A percentile compares a stretch with the other conserved stretches of the same genome.
Evolutionary conservation across 352 stramenopile genomes (phyloP).

Genomic region (Phytophthora pluvialis): DNA sequence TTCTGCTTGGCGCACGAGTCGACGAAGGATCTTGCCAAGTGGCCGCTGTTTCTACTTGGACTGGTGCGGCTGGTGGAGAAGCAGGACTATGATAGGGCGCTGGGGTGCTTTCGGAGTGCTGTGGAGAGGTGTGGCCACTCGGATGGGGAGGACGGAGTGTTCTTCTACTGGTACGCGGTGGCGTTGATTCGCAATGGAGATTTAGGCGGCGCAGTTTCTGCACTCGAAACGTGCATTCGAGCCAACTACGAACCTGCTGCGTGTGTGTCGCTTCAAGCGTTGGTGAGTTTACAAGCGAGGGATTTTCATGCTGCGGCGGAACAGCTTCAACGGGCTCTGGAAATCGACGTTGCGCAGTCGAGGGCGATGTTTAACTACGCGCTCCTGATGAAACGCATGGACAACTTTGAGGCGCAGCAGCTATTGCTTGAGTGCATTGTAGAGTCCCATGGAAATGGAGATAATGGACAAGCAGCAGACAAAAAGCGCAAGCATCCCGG

Average conservation of each 20-base stretch:
- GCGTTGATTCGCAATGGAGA: slow-evolving; percentile 41
- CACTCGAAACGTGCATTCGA: slow-evolving; percentile 55
- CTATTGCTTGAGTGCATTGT: slow-evolving; percentile 65
- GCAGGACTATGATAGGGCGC: slow-evolving; percentile 31
- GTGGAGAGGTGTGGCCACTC: slow-evolving; percentile 4
- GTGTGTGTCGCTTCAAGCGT: slow-evolving; percentile 61
- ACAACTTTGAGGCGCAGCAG: slow-evolving; percentile 52
- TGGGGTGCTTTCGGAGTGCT: slow-evolving; percentile 39
- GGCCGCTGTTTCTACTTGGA: slow-evolving; percentile 52
- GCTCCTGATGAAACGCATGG: slow-evolving; percentile 59
- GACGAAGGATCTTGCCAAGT: slow-evolving; percentile 20
- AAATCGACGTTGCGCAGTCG: slow-evolving; percentile 57
- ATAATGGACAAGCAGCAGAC: background rate
- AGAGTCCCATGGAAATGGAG: slow-evolving; percentile 13
- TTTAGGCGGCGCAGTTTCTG: slow-evolving; percentile 20
- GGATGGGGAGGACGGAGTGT: slow-evolving; percentile 8
- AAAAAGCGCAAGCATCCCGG: slow-evolving; percentile 22
- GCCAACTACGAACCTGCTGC: slow-evolving; percentile 53
- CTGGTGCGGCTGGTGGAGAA: slow-evolving; percentile 42
- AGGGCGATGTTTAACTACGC: slow-evolving; percentile 75
- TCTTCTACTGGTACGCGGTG: slow-evolving; percentile 71
- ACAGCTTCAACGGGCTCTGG: slow-evolving; percentile 61
- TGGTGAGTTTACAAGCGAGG: slow-evolving; percentile 39
- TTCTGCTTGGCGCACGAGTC: slow-evolving; percentile 15
- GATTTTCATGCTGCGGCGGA: slow-evolving; percentile 52